phyloP scores from a whole-genome alignment of 73 alveolate species.

The Paramecium octaurelia region DNA sequence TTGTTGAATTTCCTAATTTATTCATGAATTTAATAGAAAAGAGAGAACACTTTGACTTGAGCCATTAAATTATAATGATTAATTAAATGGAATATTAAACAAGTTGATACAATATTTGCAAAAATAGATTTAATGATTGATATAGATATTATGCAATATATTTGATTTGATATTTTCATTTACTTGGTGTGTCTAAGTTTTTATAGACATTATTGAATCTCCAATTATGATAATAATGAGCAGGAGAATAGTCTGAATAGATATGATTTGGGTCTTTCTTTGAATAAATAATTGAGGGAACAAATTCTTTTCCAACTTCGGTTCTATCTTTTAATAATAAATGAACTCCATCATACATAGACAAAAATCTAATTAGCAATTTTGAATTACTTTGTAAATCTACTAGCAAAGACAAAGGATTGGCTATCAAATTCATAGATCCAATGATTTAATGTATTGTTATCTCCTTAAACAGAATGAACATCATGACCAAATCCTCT shows the following conservation, averaged over 20 bases:
- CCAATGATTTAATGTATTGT: constrained; percentile 80
- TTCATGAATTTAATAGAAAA: constrained; percentile 66
- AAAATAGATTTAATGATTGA: neutral
- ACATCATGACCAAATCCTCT: constrained; percentile 72
- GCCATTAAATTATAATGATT: constrained; percentile 76
- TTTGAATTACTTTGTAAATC: constrained; percentile 38
- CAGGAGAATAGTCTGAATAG: constrained; percentile 59
- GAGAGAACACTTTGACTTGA: constrained; percentile 90
- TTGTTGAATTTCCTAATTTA: constrained; percentile 61
- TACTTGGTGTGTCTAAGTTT: neutral
- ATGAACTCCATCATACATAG: constrained; percentile 78
- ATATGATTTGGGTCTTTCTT: constrained; percentile 54
- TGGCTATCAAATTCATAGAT: constrained; percentile 67
- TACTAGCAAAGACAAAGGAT: constrained; percentile 48
- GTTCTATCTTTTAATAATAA: constrained; percentile 75
- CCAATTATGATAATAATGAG: constrained; percentile 63
- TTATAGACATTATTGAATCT: constrained; percentile 57
- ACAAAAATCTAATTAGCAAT: constrained; percentile 66
- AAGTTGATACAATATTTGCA: neutral
- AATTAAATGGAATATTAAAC: neutral
- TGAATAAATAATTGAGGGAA: constrained; percentile 47
- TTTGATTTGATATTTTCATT: neutral
- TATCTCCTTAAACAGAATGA: constrained; percentile 70
- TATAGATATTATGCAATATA: neutral
- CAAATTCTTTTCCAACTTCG: constrained; percentile 71